These are phyloP conservation scores for Millerozyma acaciae DNA, from an alignment of 805 yeast genomes.

Conservation along the genomic window DNA sequence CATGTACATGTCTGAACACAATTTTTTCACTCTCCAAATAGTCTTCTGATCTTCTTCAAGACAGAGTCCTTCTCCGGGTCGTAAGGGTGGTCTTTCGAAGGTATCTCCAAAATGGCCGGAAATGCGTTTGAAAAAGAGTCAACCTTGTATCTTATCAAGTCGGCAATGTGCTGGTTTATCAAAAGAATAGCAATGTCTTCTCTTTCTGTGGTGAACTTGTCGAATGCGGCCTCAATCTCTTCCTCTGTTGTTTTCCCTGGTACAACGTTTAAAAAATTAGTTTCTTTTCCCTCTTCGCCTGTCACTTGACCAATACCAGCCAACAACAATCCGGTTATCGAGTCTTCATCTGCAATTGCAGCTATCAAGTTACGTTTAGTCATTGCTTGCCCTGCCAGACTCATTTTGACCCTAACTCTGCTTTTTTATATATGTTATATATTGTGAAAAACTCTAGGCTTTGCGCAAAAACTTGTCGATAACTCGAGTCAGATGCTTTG, in stretches of 20 bases:
- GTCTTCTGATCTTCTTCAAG: constrained; percentile 86
- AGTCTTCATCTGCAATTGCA: constrained; percentile 96
- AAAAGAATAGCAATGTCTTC: constrained; percentile 90
- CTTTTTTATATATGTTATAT: too few species aligned
- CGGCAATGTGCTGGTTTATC: constrained; percentile 94
- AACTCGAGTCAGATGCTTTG: too few species aligned
- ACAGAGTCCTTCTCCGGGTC: constrained; percentile 98
- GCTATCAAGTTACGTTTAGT: constrained; percentile 81
- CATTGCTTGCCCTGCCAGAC: constrained; percentile 37
- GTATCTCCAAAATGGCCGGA: constrained; percentile 95
- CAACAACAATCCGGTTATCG: constrained; percentile 89
- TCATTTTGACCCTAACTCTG: too few species aligned
- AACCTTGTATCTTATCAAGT: constrained; percentile 74
- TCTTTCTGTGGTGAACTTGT: constrained; percentile 64
- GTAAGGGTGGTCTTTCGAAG: constrained; percentile 97
- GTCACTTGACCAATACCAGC: constrained; percentile 94
- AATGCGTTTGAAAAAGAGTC: constrained; percentile 86
- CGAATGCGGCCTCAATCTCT: constrained; percentile 71
- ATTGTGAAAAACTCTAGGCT: too few species aligned
- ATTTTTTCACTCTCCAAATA: constrained; percentile 97
- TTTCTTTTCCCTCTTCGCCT: constrained; percentile 54
- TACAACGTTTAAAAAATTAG: constrained; percentile 76
- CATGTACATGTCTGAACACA: too few species aligned
- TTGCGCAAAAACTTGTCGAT: too few species aligned
- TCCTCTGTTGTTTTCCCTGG: constrained; percentile 77